Evolutionary conservation across 768 basidiomycete species (phyloP), one percentile per base, ranked within the genome.

Genomic region (Suillus subluteus): DNA sequence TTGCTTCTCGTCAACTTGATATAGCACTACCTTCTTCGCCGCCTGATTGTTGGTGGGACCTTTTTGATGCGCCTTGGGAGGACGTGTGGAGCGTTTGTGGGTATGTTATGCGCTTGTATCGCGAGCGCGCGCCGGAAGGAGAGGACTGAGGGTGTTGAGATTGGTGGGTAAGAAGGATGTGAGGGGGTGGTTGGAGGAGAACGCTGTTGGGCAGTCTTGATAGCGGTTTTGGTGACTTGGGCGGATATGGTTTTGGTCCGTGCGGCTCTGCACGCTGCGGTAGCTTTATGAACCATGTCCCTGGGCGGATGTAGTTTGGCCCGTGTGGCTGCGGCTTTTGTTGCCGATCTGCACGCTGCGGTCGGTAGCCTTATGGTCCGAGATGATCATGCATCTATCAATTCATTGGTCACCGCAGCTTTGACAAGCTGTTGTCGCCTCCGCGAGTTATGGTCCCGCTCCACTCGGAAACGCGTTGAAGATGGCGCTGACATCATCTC

Each of bases 21-120:
- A 88, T 98, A 52, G 78, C 92, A 0, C 83, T 98, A 1, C 94
- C 95, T 0, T 88, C 88, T 2, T 79, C 81, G 12, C 83, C 89
- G 13, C 87, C 91, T 0, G 83, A 89, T 64, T 86, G 88, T 65
- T 99, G 98, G 98, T 97, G 93, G 91, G 88, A 92, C 54, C 82
- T 99, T 7, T 99, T 99, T 73, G 98, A 99, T 74, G 92, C 94
- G 0, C 82, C 88, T 0, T 93, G 89, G 88, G 94, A 95, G 63
- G 96, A 98, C 71, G 83, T 98, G 35, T 91, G 91, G 89, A 88
- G 83, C 70, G 88, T 96, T 9, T 90, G 90, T 67, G 95, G 94
- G n/a, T 84, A 86, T 71, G 85, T 97, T 62, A 92, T 94, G 91
- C 83, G 90, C 48, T 79, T 98, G 4, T 98, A 92, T 75, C 83